Evolutionary conservation across 1,284 basidiomycete genomes (phyloP).

Genomic region (Pterula multifida): DNA sequence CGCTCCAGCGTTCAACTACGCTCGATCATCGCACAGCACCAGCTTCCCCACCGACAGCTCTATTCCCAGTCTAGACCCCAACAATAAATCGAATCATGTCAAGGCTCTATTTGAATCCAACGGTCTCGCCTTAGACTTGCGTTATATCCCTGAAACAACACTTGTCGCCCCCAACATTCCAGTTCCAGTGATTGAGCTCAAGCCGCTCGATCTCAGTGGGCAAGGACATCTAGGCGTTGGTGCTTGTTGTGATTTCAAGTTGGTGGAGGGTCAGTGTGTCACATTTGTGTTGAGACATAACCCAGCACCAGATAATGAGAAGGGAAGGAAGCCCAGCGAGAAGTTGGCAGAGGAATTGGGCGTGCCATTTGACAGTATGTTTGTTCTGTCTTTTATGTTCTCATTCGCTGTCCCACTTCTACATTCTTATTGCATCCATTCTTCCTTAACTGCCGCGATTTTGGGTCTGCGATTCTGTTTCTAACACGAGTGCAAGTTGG

Average conservation of each 20-base stretch:
- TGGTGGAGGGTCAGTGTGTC: conserved; percentile 76
- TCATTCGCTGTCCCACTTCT: not conserved
- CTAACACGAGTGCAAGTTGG: not conserved
- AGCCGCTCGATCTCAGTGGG: conserved; percentile 44
- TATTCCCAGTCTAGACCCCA: conserved; percentile 8
- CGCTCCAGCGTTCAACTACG: conserved; percentile 91
- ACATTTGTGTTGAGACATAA: conserved; percentile 64
- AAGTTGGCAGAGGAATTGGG: conserved; percentile 31
- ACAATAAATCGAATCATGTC: conserved; percentile 21
- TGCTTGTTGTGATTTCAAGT: conserved; percentile 39
- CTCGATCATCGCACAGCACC: conserved; percentile 60
- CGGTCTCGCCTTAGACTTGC: conserved; percentile 58
- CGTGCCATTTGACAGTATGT: conserved; percentile 14
- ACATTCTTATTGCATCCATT: not conserved
- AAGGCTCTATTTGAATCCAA: conserved; percentile 65
- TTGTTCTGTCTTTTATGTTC: not conserved
- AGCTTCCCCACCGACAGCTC: conserved; percentile 39
- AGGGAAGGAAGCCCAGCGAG: conserved; percentile 18
- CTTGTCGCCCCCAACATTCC: conserved; percentile 16
- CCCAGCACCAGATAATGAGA: conserved; percentile 6
- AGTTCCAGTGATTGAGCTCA: conserved; percentile 41
- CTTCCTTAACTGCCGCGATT: too few species aligned
- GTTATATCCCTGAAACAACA: conserved; percentile 53
- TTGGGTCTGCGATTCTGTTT: too few species aligned
- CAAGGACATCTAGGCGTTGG: conserved; percentile 58